phyloP scores from a whole-genome alignment of 1,139 yeast genomes.

The Citeromyces siamensis region DNA sequence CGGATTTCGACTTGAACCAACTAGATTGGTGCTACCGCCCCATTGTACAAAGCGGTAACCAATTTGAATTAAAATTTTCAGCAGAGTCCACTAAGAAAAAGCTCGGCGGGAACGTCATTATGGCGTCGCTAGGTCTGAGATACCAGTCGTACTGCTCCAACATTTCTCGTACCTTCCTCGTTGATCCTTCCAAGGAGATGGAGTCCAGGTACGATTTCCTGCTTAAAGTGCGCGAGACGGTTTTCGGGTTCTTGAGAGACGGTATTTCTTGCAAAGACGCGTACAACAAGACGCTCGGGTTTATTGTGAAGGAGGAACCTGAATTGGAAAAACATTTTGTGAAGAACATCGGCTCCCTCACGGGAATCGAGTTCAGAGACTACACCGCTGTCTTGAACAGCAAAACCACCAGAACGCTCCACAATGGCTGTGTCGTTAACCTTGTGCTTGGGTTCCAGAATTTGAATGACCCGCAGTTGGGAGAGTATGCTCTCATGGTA shows the following conservation, averaged over 20 bases:
- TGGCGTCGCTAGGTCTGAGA: constrained; percentile 77
- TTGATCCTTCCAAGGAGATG: constrained; percentile 78
- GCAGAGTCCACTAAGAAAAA: constrained; percentile 62
- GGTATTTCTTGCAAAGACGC: constrained; percentile 59
- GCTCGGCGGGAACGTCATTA: constrained; percentile 71
- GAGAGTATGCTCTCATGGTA: constrained; percentile 55
- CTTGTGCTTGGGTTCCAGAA: constrained; percentile 70
- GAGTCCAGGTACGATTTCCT: constrained; percentile 72
- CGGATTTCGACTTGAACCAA: constrained; percentile 59
- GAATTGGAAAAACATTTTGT: constrained; percentile 55
- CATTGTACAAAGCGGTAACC: constrained; percentile 80
- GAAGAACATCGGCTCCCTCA: constrained; percentile 80
- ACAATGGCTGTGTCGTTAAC: constrained; percentile 66
- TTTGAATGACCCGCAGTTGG: constrained; percentile 32
- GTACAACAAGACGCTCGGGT: constrained; percentile 50
- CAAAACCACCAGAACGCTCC: constrained; percentile 58
- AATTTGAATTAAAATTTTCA: constrained; percentile 75
- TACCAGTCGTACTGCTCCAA: constrained; percentile 87
- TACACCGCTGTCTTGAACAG: constrained; percentile 59
- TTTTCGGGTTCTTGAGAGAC: constrained; percentile 45
- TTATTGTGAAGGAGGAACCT: constrained; percentile 44
- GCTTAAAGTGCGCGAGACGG: constrained; percentile 52
- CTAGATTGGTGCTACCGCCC: constrained; percentile 96
- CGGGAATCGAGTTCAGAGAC: constrained; percentile 88
- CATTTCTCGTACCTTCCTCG: constrained; percentile 76